Conservation (phyloP, 805 yeast genomes). For the Candida gorgasii region DNA sequence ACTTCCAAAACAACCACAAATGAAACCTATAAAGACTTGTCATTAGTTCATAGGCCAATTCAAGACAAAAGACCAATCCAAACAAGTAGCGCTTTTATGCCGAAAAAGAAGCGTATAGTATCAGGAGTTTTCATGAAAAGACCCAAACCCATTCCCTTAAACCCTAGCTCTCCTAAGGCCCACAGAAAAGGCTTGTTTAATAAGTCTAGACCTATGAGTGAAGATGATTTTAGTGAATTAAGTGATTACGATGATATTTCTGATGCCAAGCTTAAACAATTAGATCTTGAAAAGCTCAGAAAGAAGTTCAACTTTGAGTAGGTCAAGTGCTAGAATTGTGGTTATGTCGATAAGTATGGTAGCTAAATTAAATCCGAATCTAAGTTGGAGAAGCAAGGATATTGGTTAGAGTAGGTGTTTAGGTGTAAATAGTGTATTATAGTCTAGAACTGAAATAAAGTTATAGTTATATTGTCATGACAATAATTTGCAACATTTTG, state of each 20-base stretch:
- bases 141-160: not conserved
- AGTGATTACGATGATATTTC: conserved; percentile 2
- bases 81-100: conserved; percentile 14
- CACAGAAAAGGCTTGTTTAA: not conserved
- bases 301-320: not conserved
- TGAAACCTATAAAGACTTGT: too few species aligned
- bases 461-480: too few species aligned
- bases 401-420: too few species aligned
- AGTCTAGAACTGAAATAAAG: too few species aligned
- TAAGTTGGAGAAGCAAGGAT: too few species aligned
- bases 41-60: not conserved
- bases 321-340: too few species aligned
- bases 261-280: not conserved
- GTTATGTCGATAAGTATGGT: too few species aligned
- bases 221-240: not conserved
- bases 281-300: not conserved
- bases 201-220: not conserved
- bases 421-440: not conserved
- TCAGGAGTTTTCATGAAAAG: conserved; percentile 1
- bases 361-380: too few species aligned
- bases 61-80: conserved; percentile 1
- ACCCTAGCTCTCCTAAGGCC: not conserved
- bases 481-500: too few species aligned
- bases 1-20: too few species aligned
- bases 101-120: conserved; percentile 4